Conservation (phyloP, 2,329 filamentous ascomycete species). For the Conoideocrella luteorostrata region DNA sequence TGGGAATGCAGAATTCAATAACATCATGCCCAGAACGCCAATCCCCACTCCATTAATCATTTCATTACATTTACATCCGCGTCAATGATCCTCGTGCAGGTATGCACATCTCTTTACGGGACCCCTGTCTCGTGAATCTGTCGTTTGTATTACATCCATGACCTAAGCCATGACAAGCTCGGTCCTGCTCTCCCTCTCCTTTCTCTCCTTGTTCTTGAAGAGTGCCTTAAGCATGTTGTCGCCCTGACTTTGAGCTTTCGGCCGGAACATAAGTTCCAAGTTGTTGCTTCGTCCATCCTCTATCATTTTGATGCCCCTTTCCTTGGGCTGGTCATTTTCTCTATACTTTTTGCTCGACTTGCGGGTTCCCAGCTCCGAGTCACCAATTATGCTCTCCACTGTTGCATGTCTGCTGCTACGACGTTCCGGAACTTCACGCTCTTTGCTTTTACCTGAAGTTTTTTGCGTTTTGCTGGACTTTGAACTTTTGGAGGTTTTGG, state of each 20-base stretch:
- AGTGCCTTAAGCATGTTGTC: conserved; percentile 51
- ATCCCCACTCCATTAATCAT: too few species aligned
- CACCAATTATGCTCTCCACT: conserved; percentile 16
- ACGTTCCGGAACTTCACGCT: conserved; percentile 10
- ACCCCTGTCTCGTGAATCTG: not conserved
- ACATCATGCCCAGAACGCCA: too few species aligned
- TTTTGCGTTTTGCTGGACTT: conserved; percentile 14
- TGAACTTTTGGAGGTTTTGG: conserved; percentile 18
- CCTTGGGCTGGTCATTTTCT: not conserved
- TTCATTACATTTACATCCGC: too few species aligned
- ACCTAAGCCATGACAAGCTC: conserved; percentile 24
- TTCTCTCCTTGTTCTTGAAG: conserved; percentile 51
- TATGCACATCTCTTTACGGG: too few species aligned
- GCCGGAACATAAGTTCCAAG: conserved; percentile 35
- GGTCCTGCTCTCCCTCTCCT: conserved; percentile 29
- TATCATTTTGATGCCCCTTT: conserved; percentile 24
- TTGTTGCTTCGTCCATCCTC: conserved; percentile 30
- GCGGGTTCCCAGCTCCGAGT: conserved; percentile 31
- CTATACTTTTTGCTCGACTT: conserved; percentile 26
- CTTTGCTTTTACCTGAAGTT: conserved; percentile 12
- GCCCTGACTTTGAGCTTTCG: conserved; percentile 40
- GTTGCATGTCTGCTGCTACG: conserved; percentile 11
- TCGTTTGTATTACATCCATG: not conserved
- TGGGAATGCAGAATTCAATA: too few species aligned
- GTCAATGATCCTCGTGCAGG: too few species aligned